These are phyloP conservation scores for Sugiyamaella marilandica DNA, from an alignment of 805 yeast genomes.

Conservation along the genomic window DNA sequence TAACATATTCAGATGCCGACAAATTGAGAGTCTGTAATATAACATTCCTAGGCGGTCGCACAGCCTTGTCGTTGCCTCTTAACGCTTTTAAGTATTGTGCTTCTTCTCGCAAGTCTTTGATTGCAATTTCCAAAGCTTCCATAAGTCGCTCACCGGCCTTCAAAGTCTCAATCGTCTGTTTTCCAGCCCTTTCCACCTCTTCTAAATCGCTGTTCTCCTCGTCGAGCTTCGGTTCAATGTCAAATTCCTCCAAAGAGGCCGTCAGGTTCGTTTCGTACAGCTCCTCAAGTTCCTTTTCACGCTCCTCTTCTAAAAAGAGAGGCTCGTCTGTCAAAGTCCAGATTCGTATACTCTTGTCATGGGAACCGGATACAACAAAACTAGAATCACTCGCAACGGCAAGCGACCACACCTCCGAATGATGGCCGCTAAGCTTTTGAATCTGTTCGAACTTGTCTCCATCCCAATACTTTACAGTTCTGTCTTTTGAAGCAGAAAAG, in stretches of 20 bases:
- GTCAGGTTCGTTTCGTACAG: constrained; percentile 77
- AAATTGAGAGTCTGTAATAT: constrained; percentile 68
- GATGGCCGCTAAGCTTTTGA: constrained; percentile 82
- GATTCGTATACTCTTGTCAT: constrained; percentile 88
- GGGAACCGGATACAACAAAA: constrained; percentile 76
- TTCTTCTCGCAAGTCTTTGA: constrained; percentile 57
- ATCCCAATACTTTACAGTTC: constrained; percentile 92
- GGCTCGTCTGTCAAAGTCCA: constrained; percentile 94
- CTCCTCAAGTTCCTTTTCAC: constrained; percentile 93
- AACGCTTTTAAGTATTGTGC: constrained; percentile 46
- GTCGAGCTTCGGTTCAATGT: constrained; percentile 38
- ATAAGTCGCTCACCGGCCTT: constrained; percentile 90
- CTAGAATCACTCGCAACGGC: constrained; percentile 67
- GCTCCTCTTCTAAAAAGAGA: constrained; percentile 94
- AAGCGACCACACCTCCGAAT: constrained; percentile 89
- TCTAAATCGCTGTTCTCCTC: constrained; percentile 48
- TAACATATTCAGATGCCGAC: constrained; percentile 71
- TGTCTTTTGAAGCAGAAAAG: constrained; percentile 87
- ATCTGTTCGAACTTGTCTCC: constrained; percentile 95
- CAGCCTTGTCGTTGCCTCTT: constrained; percentile 41
- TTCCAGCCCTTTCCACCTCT: constrained; percentile 56
- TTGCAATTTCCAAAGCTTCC: constrained; percentile 86
- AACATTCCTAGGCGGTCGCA: constrained; percentile 61
- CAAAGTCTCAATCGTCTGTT: constrained; percentile 84
- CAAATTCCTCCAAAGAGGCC: constrained; percentile 60